These are phyloP conservation scores for Macrophomina pseudophaseolina DNA, from an alignment of 2,329 filamentous ascomycete genomes.

Conservation along the genomic window DNA sequence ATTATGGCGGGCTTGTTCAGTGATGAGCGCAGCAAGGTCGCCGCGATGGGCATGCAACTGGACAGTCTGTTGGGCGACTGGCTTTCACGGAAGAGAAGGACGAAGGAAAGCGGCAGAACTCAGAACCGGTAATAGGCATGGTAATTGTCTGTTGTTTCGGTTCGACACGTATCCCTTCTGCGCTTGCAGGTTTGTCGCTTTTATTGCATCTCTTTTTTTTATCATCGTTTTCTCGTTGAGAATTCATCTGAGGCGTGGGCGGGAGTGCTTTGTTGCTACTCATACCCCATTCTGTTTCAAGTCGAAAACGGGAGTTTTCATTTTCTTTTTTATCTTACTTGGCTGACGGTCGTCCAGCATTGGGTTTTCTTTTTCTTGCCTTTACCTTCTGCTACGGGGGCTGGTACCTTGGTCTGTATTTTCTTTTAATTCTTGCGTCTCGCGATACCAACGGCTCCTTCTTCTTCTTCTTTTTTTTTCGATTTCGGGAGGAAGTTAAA, in stretches of 20 bases:
- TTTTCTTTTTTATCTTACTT: not conserved
- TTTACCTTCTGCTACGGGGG: not conserved
- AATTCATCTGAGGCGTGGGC: conserved; percentile 12
- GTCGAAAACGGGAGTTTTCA: not conserved
- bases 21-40: conserved; percentile 83
- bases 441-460: conserved; percentile 15
- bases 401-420: conserved; percentile 19
- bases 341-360: not conserved
- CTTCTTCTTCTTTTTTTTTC: conserved; percentile 1
- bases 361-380: not conserved
- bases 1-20: conserved; percentile 80
- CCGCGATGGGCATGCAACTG: conserved; percentile 86
- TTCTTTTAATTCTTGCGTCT: conserved; percentile 14
- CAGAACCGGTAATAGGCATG: not conserved
- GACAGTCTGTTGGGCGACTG: conserved; percentile 86
- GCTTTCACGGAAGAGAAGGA: conserved; percentile 59
- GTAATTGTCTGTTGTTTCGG: not conserved
- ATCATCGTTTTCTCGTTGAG: not conserved
- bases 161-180: not conserved
- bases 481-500: not conserved
- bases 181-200: conserved; percentile 2
- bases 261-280: conserved; percentile 15
- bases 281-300: conserved; percentile 8
- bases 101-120: conserved; percentile 1
- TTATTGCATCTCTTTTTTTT: not conserved